These are phyloP conservation scores for Diaporthe citri DNA, from an alignment of 2,329 filamentous ascomycete species.

Conservation along the genomic window DNA sequence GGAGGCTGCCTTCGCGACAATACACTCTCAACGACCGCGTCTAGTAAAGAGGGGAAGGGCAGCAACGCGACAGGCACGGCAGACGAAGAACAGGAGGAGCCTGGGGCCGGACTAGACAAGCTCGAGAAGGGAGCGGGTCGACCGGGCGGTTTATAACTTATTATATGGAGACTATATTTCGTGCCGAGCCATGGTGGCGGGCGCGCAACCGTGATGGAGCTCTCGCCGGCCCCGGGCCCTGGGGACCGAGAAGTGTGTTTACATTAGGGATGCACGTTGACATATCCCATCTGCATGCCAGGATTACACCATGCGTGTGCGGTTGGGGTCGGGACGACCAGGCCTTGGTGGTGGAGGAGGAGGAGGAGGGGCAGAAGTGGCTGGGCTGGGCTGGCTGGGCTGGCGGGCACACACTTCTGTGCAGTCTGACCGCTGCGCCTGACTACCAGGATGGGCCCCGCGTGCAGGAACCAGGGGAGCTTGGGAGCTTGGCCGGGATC, in stretches of 20 bases:
- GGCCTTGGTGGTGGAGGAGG: background rate
- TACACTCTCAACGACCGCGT: background rate
- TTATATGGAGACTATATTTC: constrained; percentile 13
- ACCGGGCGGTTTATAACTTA: constrained; percentile 6
- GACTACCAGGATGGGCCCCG: constrained; percentile 14
- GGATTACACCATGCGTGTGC: background rate
- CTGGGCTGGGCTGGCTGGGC: background rate
- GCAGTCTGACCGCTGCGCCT: constrained; percentile 30
- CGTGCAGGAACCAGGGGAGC: constrained; percentile 10
- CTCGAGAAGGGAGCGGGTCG: constrained; percentile 16
- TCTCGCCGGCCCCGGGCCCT: constrained; percentile 14
- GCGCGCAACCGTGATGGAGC: constrained; percentile 11
- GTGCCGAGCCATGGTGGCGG: constrained; percentile 26
- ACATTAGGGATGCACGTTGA: constrained; percentile 25
- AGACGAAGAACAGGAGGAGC: constrained; percentile 14
- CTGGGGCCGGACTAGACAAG: constrained; percentile 19
- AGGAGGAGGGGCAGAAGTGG: background rate
- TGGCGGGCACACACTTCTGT: background rate
- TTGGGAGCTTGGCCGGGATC: constrained; percentile 20
- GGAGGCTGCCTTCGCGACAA: background rate
- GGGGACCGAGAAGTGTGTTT: constrained; percentile 25
- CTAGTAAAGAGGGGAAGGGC: constrained; percentile 13
- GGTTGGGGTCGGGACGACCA: background rate
- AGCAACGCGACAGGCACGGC: constrained; percentile 7
- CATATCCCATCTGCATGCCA: constrained; percentile 10